Conservation (phyloP, 441 rosid species). For the Omphalea diandra region DNA sequence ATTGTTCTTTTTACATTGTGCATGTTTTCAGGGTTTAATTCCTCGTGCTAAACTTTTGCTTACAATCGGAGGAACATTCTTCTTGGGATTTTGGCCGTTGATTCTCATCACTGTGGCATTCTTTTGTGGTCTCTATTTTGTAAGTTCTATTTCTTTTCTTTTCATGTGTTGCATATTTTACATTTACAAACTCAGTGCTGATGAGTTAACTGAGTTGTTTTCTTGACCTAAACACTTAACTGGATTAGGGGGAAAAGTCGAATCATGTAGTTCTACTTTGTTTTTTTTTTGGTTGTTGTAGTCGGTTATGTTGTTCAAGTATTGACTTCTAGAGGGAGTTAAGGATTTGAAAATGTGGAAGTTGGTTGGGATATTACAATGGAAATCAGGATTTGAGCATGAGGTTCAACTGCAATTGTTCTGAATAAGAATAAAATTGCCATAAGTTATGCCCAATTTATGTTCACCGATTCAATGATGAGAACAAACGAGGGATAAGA, state of each 20-base stretch:
- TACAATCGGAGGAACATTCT: slow-evolving; percentile 89
- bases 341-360: neutral
- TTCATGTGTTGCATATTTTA: neutral
- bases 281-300: neutral
- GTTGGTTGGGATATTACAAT: neutral
- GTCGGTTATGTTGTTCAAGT: neutral
- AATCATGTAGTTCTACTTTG: neutral
- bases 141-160: slow-evolving; percentile 39
- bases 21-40: slow-evolving; percentile 69
- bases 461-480: neutral
- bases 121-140: slow-evolving; percentile 75
- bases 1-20: neutral
- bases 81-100: slow-evolving; percentile 85
- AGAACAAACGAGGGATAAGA: neutral
- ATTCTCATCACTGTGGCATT: slow-evolving; percentile 63
- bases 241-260: neutral
- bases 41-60: slow-evolving; percentile 88
- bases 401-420: neutral
- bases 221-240: neutral
- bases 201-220: neutral
- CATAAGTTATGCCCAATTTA: neutral
- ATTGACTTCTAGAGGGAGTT: neutral
- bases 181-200: neutral
- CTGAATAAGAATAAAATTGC: slow-evolving; percentile 1
- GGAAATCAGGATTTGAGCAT: neutral